These are phyloP conservation scores for Nadsonia commutata DNA, from an alignment of 1,139 yeast species.

Conservation along the genomic window DNA sequence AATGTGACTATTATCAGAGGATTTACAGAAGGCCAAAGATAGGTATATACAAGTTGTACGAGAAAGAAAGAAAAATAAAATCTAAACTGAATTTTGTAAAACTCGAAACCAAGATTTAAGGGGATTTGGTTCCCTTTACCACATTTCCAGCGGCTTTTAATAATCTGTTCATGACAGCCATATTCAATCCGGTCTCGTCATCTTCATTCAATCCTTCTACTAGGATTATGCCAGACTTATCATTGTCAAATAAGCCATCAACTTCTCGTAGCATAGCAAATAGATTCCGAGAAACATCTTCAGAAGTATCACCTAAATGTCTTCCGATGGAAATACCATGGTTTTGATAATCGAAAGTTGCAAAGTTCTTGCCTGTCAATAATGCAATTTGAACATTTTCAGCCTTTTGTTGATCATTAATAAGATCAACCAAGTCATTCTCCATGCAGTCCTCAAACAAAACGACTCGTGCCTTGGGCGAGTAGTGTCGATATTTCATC, in stretches of 20 bases:
- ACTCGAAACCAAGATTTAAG: conserved; percentile 1
- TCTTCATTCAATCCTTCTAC: conserved; percentile 60
- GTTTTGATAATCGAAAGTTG: background rate
- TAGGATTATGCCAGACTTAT: conserved; percentile 45
- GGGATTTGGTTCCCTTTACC: conserved; percentile 10
- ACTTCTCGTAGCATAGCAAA: conserved; percentile 59
- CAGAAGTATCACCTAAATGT: conserved; percentile 42
- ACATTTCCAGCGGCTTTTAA: conserved; percentile 67
- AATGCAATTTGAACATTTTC: background rate
- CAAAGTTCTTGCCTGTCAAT: background rate
- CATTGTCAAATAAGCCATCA: conserved; percentile 33
- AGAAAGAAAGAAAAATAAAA: too few species aligned
- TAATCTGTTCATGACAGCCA: conserved; percentile 87
- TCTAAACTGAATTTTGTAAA: too few species aligned
- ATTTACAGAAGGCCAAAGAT: too few species aligned
- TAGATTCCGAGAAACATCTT: conserved; percentile 56
- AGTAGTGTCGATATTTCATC: conserved; percentile 91
- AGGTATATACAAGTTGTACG: too few species aligned
- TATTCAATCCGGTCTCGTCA: conserved; percentile 42
- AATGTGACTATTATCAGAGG: too few species aligned
- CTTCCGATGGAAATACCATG: conserved; percentile 7
- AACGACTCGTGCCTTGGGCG: conserved; percentile 75
- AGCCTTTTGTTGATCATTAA: background rate
- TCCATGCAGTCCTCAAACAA: conserved; percentile 42
- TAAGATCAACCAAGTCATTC: conserved; percentile 25